Conservation (phyloP, 768 basidiomycete genomes). For the Agaricus subrufescens region DNA sequence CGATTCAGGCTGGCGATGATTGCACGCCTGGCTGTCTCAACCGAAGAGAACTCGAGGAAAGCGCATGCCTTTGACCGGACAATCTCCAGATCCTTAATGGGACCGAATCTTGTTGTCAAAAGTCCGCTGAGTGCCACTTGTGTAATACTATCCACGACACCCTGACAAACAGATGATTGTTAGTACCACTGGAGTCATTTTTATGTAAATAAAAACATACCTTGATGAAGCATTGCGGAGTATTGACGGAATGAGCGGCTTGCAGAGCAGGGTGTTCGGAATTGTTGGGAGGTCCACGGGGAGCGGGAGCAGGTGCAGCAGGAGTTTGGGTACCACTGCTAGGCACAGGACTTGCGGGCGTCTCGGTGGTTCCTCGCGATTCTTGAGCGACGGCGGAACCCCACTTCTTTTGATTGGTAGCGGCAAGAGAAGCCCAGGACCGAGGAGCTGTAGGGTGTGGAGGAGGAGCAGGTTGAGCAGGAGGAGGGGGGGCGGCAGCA, state of each 20-base stretch:
- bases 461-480: constrained; percentile 27
- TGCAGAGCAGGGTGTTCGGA: constrained; percentile 40
- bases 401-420: constrained; percentile 80
- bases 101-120: constrained; percentile 66
- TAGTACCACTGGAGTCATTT: not conserved
- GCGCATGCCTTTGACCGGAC: constrained; percentile 88
- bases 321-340: constrained; percentile 34
- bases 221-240: constrained; percentile 90
- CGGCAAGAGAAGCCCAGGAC: constrained; percentile 92
- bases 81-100: constrained; percentile 85
- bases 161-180: constrained; percentile 31
- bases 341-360: constrained; percentile 35
- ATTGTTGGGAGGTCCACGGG: constrained; percentile 29
- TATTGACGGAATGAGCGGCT: constrained; percentile 61
- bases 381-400: constrained; percentile 76
- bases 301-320: constrained; percentile 18
- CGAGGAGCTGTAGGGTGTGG: constrained; percentile 55
- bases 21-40: constrained; percentile 83
- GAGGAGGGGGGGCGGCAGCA: constrained; percentile 22
- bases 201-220: constrained; percentile 29
- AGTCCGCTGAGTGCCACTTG: constrained; percentile 41
- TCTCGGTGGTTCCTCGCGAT: constrained; percentile 72
- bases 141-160: constrained; percentile 66
- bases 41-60: constrained; percentile 80
- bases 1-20: constrained; percentile 68